Conservation (phyloP, 345 rosid species). For the Hibiscus trionum region DNA sequence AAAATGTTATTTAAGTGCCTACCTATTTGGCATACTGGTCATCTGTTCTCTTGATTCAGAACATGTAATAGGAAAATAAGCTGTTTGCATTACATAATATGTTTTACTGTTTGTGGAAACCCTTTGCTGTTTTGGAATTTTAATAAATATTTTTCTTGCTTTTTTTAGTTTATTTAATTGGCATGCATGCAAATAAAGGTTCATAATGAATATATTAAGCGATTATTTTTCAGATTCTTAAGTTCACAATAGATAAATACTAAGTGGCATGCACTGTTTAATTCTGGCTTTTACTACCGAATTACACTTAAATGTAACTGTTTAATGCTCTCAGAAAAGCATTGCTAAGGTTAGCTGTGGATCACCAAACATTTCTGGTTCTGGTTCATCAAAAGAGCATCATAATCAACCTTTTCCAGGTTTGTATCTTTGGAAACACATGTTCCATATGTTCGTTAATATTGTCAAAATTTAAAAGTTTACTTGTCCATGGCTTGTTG, state of each 20-base stretch:
- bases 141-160: not conserved
- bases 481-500: not conserved
- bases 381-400: constrained; percentile 41
- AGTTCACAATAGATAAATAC: not conserved
- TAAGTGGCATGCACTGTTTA: not conserved
- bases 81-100: not conserved
- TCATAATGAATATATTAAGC: not conserved
- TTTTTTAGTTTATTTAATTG: constrained; percentile 1
- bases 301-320: not conserved
- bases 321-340: constrained; percentile 26
- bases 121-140: not conserved
- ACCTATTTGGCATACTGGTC: too few relatives aligned
- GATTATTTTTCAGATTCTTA: not conserved
- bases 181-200: not conserved
- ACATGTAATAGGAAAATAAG: too few relatives aligned
- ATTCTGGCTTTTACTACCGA: not conserved
- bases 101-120: constrained; percentile 1
- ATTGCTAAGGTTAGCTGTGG: constrained; percentile 22
- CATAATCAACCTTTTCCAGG: constrained; percentile 42
- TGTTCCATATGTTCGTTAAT: not conserved
- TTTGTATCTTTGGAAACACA: constrained; percentile 22
- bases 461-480: not conserved
- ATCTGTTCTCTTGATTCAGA: too few relatives aligned
- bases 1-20: not conserved
- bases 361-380: constrained; percentile 35